Evolutionary conservation across 257 asterid genomes (phyloP).

Genomic region (Fraxinus cuspidata): DNA sequence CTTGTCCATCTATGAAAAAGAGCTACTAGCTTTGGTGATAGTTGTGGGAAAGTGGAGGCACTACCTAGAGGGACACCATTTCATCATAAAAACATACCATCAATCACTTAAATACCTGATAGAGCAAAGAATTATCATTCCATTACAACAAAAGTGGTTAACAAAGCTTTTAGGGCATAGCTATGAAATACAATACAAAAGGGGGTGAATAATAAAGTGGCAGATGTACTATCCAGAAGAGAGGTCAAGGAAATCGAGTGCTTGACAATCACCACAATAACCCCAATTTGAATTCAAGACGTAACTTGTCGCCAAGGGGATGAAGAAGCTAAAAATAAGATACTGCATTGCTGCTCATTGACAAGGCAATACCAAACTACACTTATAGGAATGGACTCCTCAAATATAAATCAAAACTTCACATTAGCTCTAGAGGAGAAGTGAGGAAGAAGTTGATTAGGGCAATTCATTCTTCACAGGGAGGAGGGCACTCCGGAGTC

Average conservation of each 20-base stretch:
- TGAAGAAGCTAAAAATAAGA: too few relatives aligned
- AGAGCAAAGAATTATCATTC: not conserved
- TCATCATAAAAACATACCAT: not conserved
- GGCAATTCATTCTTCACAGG: not conserved
- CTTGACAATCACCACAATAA: too few relatives aligned
- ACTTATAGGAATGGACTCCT: too few relatives aligned
- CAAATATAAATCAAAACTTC: too few relatives aligned
- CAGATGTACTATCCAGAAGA: not conserved
- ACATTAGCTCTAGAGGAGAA: too few relatives aligned
- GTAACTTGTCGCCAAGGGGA: not conserved
- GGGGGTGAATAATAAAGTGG: not conserved
- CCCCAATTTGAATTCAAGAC: not conserved
- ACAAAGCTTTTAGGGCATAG: conserved; percentile 1
- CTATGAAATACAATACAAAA: not conserved
- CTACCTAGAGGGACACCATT: not conserved
- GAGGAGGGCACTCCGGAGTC: not conserved
- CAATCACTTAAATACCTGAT: not conserved
- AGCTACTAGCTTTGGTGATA: not conserved
- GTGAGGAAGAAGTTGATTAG: not conserved
- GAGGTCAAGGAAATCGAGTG: too few relatives aligned
- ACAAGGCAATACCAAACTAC: too few relatives aligned
- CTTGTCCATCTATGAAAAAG: not conserved
- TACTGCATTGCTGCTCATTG: too few relatives aligned
- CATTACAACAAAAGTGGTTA: not conserved
- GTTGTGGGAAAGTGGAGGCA: not conserved